Percentiles rank a stretch among this genome's conserved stretches.
These are phyloP conservation scores for Lactifluus hygrophoroides DNA, from an alignment of 768 basidiomycete species.

Conservation along the genomic window DNA sequence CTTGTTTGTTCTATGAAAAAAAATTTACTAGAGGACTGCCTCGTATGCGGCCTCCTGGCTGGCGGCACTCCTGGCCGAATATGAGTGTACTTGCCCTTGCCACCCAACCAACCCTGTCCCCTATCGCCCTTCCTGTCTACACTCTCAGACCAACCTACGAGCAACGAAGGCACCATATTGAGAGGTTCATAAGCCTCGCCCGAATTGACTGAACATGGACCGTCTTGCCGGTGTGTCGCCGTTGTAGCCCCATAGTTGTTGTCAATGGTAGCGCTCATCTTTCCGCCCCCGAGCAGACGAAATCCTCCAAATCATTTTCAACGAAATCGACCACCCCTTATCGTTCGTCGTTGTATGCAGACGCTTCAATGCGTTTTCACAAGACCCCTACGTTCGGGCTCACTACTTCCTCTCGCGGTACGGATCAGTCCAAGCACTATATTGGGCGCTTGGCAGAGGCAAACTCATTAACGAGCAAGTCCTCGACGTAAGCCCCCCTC, in stretches of 20 bases:
- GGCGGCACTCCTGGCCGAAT: background rate
- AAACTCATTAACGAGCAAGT: slow-evolving; percentile 26
- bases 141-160: slow-evolving; percentile 5
- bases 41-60: background rate
- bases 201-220: slow-evolving; percentile 15
- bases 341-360: slow-evolving; percentile 48
- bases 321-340: slow-evolving; percentile 58
- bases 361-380: slow-evolving; percentile 53
- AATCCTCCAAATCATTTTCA: slow-evolving; percentile 65
- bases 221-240: slow-evolving; percentile 21
- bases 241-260: slow-evolving; percentile 5
- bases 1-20: background rate
- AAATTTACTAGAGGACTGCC: background rate
- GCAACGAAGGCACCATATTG: slow-evolving; percentile 2
- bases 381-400: slow-evolving; percentile 68
- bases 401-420: slow-evolving; percentile 71
- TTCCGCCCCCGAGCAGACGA: slow-evolving; percentile 35
- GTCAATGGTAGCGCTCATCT: slow-evolving; percentile 4
- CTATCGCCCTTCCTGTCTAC: background rate
- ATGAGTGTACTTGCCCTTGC: slow-evolving; percentile 4
- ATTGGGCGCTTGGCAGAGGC: slow-evolving; percentile 66
- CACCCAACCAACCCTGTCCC: slow-evolving; percentile 8
- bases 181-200: background rate
- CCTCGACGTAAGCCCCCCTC: slow-evolving; percentile 15
- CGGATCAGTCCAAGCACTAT: slow-evolving; percentile 62